phyloP scores from a whole-genome alignment of 2,329 filamentous ascomycete genomes.

The Rhytidhysteron rufulum region DNA sequence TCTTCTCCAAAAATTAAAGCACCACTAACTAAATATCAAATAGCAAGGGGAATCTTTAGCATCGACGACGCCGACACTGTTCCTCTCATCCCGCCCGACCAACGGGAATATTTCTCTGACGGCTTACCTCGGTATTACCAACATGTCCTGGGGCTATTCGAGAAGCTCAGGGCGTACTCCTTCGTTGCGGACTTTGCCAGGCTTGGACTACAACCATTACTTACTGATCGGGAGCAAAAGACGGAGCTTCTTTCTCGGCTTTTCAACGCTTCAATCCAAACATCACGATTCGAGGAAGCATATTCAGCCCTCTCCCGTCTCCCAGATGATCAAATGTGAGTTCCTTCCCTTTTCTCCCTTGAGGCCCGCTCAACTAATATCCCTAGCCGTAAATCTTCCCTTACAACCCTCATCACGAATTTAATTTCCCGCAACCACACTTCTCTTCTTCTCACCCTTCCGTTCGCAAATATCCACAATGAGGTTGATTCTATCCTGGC shows the following conservation, averaged over 20 bases:
- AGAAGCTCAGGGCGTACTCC: slow-evolving; percentile 70
- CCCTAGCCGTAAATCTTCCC: slow-evolving; percentile 60
- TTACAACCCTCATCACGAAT: slow-evolving; percentile 59
- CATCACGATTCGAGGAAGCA: slow-evolving; percentile 75
- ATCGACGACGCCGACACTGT: slow-evolving; percentile 42
- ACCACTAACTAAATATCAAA: slow-evolving; percentile 16
- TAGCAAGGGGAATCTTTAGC: slow-evolving; percentile 32
- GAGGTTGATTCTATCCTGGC: slow-evolving; percentile 76
- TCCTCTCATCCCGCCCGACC: slow-evolving; percentile 70
- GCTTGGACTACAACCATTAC: slow-evolving; percentile 53
- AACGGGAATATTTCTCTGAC: slow-evolving; percentile 64
- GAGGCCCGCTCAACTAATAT: background rate
- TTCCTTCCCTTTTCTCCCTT: slow-evolving; percentile 14
- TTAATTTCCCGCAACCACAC: slow-evolving; percentile 34
- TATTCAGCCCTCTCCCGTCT: slow-evolving; percentile 75
- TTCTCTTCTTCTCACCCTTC: slow-evolving; percentile 61
- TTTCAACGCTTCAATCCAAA: slow-evolving; percentile 77
- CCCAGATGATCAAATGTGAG: slow-evolving; percentile 61
- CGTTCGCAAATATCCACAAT: slow-evolving; percentile 72
- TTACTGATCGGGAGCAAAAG: slow-evolving; percentile 24
- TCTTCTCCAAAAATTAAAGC: background rate
- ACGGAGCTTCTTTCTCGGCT: slow-evolving; percentile 67
- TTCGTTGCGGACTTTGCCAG: slow-evolving; percentile 81
- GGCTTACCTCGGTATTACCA: slow-evolving; percentile 82
- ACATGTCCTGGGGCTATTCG: slow-evolving; percentile 79